Conservation (phyloP, 805 yeast species). For the Ascoidea rubescens region DNA sequence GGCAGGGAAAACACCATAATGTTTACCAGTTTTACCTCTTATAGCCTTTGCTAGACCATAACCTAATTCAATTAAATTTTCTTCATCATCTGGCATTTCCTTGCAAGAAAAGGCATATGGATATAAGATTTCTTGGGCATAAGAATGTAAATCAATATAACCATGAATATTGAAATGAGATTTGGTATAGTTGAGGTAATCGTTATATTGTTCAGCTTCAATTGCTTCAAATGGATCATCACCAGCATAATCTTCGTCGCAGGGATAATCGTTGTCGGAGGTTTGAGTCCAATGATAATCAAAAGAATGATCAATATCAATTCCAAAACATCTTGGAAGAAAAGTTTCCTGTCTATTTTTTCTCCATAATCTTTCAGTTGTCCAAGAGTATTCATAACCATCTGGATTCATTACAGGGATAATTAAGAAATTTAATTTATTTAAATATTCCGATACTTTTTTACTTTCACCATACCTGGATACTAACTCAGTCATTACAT, state of each 20-base stretch:
- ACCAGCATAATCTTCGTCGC: conserved; percentile 78
- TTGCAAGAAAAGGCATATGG: conserved; percentile 77
- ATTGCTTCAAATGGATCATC: conserved; percentile 54
- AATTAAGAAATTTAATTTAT: conserved; percentile 55
- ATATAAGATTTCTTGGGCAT: conserved; percentile 68
- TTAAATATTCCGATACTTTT: conserved; percentile 31
- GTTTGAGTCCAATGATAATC: conserved; percentile 58
- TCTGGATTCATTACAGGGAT: conserved; percentile 85
- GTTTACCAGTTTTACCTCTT: conserved; percentile 45
- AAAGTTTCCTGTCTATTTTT: conserved; percentile 73
- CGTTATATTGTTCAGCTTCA: conserved; percentile 38
- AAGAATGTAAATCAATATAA: conserved; percentile 72
- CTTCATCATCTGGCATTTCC: conserved; percentile 63
- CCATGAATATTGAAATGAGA: conserved; percentile 53
- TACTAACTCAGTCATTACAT: conserved; percentile 33
- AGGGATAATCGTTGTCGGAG: conserved; percentile 37
- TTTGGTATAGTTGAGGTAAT: conserved; percentile 32
- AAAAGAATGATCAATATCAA: conserved; percentile 79
- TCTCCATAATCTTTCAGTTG: conserved; percentile 70
- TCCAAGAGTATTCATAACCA: conserved; percentile 81
- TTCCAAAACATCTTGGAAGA: conserved; percentile 56
- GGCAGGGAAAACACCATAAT: conserved; percentile 60
- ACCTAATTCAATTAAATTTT: conserved; percentile 67
- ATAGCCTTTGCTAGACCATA: conserved; percentile 70
- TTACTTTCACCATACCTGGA: conserved; percentile 27